These are phyloP conservation scores for Achaetomiella virescens DNA, from an alignment of 495 filamentous ascomycete species.

Conservation along the genomic window DNA sequence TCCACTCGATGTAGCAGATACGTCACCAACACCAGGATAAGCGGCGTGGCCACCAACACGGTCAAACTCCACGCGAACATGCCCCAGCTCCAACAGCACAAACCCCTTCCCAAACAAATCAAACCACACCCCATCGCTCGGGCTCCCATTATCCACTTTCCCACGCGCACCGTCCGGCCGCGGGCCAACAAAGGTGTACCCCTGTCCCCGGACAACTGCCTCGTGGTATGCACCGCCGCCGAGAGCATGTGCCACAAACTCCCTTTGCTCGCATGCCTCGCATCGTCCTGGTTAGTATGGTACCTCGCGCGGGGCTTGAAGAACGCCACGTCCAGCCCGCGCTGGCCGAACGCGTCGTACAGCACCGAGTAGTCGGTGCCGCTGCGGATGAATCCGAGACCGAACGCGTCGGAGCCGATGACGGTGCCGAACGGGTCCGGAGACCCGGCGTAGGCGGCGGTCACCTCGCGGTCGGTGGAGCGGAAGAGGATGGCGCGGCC, in stretches of 20 bases:
- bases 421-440: slow-evolving; percentile 78
- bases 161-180: slow-evolving; percentile 47
- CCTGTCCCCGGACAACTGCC: slow-evolving; percentile 63
- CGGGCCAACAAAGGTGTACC: slow-evolving; percentile 56
- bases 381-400: slow-evolving; percentile 66
- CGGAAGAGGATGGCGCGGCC: slow-evolving; percentile 84
- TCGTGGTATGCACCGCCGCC: slow-evolving; percentile 64
- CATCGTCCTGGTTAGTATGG: slow-evolving; percentile 87
- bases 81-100: slow-evolving; percentile 71
- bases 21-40: slow-evolving; percentile 63
- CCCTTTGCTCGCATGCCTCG: slow-evolving; percentile 63
- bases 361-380: slow-evolving; percentile 90
- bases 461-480: slow-evolving; percentile 81
- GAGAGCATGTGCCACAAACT: slow-evolving; percentile 95
- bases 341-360: slow-evolving; percentile 68
- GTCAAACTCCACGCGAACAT: slow-evolving; percentile 84
- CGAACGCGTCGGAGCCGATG: slow-evolving; percentile 75
- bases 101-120: slow-evolving; percentile 81
- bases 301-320: slow-evolving; percentile 77
- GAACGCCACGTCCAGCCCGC: slow-evolving; percentile 90
- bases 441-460: slow-evolving; percentile 62
- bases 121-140: slow-evolving; percentile 81
- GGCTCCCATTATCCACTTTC: slow-evolving; percentile 60
- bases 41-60: slow-evolving; percentile 67
- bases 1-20: slow-evolving; percentile 62